A percentile compares a stretch with the other conserved stretches of the same genome.
phyloP scores from a whole-genome alignment of 768 basidiomycete genomes.

The Basidioascus undulatus region DNA sequence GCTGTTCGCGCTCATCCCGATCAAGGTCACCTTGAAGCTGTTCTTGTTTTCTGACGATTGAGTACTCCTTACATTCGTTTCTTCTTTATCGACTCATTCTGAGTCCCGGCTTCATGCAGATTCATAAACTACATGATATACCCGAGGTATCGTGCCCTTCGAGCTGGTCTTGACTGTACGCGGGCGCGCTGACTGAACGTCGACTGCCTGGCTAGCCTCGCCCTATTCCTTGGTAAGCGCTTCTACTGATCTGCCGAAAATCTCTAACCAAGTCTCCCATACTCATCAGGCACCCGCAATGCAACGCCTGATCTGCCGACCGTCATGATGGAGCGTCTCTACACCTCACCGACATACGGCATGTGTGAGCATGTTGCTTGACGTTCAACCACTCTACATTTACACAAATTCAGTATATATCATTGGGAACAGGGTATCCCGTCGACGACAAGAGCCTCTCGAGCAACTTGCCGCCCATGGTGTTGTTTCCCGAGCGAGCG shows the following conservation, averaged over 20 bases:
- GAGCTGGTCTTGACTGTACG: not conserved
- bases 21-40: slow-evolving; percentile 21
- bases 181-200: not conserved
- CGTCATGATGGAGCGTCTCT: slow-evolving; percentile 23
- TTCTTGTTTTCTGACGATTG: slow-evolving; percentile 22
- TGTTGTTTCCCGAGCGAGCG: slow-evolving; percentile 21
- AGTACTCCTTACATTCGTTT: not conserved
- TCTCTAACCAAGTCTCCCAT: not conserved
- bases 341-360: slow-evolving; percentile 23
- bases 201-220: slow-evolving; percentile 7
- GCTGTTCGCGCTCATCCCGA: slow-evolving; percentile 22
- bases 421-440: slow-evolving; percentile 19
- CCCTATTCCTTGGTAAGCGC: slow-evolving; percentile 16
- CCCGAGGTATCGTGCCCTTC: slow-evolving; percentile 15
- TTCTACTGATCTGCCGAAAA: not conserved
- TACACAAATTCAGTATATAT: too few relatives aligned
- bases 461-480: slow-evolving; percentile 22
- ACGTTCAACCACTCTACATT: not conserved
- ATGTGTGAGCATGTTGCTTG: slow-evolving; percentile 15
- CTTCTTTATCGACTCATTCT: not conserved
- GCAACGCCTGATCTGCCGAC: slow-evolving; percentile 22
- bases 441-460: slow-evolving; percentile 19
- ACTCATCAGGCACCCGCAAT: slow-evolving; percentile 19
- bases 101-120: slow-evolving; percentile 1
- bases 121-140: slow-evolving; percentile 21